Evolutionary conservation across 2,329 filamentous ascomycete genomes (phyloP).

Genomic region (Pseudocercospora vitis): DNA sequence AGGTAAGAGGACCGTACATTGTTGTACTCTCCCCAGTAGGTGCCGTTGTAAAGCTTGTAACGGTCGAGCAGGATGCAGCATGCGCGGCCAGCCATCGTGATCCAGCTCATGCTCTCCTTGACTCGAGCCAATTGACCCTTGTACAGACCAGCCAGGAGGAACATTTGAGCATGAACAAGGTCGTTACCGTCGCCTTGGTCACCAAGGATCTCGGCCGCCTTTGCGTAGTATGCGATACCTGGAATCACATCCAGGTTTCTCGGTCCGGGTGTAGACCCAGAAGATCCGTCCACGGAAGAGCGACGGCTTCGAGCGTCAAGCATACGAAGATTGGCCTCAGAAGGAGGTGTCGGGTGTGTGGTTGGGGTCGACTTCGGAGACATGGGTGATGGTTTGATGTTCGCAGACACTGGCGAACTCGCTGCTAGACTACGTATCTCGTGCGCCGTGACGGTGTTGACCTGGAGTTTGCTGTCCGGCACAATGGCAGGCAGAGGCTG

Average conservation of each 20-base stretch:
- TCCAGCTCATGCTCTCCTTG: slow-evolving; percentile 78
- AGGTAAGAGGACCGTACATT: slow-evolving; percentile 38
- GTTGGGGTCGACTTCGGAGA: slow-evolving; percentile 41
- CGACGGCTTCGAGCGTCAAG: slow-evolving; percentile 33
- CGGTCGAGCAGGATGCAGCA: slow-evolving; percentile 73
- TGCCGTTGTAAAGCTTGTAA: slow-evolving; percentile 50
- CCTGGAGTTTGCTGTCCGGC: slow-evolving; percentile 46
- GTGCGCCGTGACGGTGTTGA: slow-evolving; percentile 40
- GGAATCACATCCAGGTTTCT: slow-evolving; percentile 73
- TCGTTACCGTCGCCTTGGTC: slow-evolving; percentile 76
- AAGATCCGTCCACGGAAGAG: slow-evolving; percentile 35
- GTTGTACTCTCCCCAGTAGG: slow-evolving; percentile 38
- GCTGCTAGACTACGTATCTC: slow-evolving; percentile 28
- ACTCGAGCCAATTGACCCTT: slow-evolving; percentile 84
- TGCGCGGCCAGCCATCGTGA: slow-evolving; percentile 60
- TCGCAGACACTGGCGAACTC: slow-evolving; percentile 34
- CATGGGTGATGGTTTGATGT: slow-evolving; percentile 41
- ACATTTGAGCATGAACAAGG: slow-evolving; percentile 79
- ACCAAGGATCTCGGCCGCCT: slow-evolving; percentile 82
- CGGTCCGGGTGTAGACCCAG: slow-evolving; percentile 18
- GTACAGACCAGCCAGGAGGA: slow-evolving; percentile 82
- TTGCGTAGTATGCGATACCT: slow-evolving; percentile 84
- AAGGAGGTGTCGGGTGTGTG: slow-evolving; percentile 35
- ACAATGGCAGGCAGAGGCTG: slow-evolving; percentile 57
- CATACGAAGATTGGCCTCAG: slow-evolving; percentile 27